A percentile compares a stretch with the other conserved stretches of the same genome.
Evolutionary conservation across 1,284 basidiomycete species (phyloP).

Genomic region (Malassezia japonica): DNA sequence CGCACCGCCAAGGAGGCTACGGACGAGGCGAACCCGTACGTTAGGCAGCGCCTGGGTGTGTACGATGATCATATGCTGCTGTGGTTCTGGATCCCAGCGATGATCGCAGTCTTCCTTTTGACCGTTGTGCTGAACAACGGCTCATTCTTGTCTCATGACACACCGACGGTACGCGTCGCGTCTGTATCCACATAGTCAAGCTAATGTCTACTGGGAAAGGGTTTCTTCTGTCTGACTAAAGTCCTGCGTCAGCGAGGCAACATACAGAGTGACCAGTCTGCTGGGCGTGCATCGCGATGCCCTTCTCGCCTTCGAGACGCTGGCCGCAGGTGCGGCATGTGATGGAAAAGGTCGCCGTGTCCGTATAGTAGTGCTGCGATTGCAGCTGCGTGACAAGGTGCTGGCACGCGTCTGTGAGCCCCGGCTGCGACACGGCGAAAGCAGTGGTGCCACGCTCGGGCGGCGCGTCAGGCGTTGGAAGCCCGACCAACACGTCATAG

Average conservation of each 20-base stretch:
- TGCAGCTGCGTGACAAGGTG: neutral
- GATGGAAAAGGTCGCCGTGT: neutral
- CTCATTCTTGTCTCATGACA: neutral
- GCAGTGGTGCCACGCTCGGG: neutral
- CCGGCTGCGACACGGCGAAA: too few relatives aligned
- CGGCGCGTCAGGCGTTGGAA: neutral
- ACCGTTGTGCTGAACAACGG: conserved; percentile 1
- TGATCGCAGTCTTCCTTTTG: conserved; percentile 49
- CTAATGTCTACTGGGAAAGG: too few relatives aligned
- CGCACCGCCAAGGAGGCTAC: neutral
- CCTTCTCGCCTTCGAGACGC: neutral
- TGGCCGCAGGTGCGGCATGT: neutral
- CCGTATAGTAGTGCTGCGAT: conserved; percentile 1
- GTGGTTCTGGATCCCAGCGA: conserved; percentile 84
- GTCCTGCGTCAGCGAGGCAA: neutral
- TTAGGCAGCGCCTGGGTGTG: conserved; percentile 13
- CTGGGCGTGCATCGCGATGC: neutral
- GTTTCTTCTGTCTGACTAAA: neutral
- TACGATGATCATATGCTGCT: conserved; percentile 79
- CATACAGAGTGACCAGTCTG: conserved; percentile 4
- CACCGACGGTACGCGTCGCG: neutral
- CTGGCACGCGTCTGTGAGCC: too few relatives aligned
- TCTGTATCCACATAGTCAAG: neutral
- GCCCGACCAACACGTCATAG: neutral
- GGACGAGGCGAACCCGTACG: neutral